Conservation (phyloP, 805 yeast genomes). For the Torulaspora franciscae region DNA sequence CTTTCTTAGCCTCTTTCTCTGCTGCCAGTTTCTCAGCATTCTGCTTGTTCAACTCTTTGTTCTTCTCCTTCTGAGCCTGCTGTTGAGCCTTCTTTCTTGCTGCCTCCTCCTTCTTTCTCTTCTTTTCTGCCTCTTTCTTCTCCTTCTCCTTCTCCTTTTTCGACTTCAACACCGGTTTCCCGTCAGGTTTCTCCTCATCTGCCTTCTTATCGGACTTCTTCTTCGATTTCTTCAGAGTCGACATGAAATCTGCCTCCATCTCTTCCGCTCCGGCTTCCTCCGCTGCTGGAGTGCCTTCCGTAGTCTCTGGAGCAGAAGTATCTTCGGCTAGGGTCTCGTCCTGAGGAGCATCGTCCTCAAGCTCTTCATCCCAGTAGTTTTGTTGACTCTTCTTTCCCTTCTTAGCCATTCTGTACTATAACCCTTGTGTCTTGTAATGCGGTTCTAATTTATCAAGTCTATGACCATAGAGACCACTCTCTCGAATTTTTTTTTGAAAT, state of each 20-base stretch:
- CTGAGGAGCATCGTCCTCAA: constrained; percentile 46
- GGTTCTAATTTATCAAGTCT: constrained; percentile 12
- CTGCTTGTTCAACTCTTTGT: constrained; percentile 44
- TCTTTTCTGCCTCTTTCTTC: constrained; percentile 89
- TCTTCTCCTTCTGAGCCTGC: constrained; percentile 55
- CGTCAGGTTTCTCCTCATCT: constrained; percentile 50
- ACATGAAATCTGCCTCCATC: constrained; percentile 66
- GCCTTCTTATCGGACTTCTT: constrained; percentile 66
- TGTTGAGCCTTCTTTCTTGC: constrained; percentile 74
- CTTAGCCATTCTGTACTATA: constrained; percentile 37
- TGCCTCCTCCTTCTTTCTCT: constrained; percentile 84
- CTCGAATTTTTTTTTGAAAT: background rate
- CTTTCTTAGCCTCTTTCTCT: constrained; percentile 36
- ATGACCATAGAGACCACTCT: constrained; percentile 1
- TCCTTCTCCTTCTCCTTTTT: constrained; percentile 95
- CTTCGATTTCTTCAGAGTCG: constrained; percentile 75
- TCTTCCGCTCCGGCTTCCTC: constrained; percentile 42
- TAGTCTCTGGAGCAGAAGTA: constrained; percentile 10
- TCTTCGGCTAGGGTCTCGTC: constrained; percentile 35
- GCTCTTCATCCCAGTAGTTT: constrained; percentile 77
- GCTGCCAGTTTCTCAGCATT: constrained; percentile 35
- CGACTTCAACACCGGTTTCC: constrained; percentile 70
- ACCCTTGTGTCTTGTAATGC: background rate
- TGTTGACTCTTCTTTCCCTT: constrained; percentile 65
- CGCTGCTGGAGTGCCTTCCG: constrained; percentile 20